phyloP scores from a whole-genome alignment of 2,329 filamentous ascomycete genomes.

The Verticillium isaacii region DNA sequence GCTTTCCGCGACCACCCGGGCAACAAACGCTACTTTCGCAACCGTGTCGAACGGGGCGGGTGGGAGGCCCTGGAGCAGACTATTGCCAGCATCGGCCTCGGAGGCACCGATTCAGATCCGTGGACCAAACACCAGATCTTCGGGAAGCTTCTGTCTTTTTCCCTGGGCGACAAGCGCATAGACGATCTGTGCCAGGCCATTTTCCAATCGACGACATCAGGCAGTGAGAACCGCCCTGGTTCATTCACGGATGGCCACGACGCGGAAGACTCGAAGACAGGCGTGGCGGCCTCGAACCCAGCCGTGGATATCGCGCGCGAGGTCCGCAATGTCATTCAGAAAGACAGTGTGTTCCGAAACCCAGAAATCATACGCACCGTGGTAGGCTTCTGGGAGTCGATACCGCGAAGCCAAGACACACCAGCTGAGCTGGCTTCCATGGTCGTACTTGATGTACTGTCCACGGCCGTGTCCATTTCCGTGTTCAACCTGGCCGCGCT shows the following conservation, averaged over 20 bases:
- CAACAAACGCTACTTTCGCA: constrained; percentile 82
- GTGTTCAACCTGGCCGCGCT: constrained; percentile 65
- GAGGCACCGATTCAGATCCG: constrained; percentile 61
- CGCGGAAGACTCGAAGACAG: neutral
- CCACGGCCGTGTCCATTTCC: constrained; percentile 53
- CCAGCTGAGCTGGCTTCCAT: constrained; percentile 51
- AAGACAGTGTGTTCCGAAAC: constrained; percentile 50
- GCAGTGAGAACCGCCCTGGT: neutral
- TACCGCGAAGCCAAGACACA: constrained; percentile 42
- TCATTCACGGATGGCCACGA: neutral
- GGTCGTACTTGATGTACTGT: constrained; percentile 61
- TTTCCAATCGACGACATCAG: constrained; percentile 19
- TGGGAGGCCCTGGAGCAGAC: constrained; percentile 73
- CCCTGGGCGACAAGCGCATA: constrained; percentile 71
- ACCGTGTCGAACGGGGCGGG: constrained; percentile 69
- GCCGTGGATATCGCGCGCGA: constrained; percentile 22
- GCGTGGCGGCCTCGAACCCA: neutral
- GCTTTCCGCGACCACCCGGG: constrained; percentile 75
- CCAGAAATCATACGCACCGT: constrained; percentile 60
- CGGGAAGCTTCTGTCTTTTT: constrained; percentile 76
- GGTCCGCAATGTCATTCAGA: constrained; percentile 44
- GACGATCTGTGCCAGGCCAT: constrained; percentile 61
- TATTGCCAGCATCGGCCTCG: constrained; percentile 62
- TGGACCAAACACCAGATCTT: constrained; percentile 71
- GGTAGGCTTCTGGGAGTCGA: constrained; percentile 59